These are phyloP conservation scores for Calonectria pteridis DNA, from an alignment of 2,329 filamentous ascomycete genomes.

Conservation along the genomic window DNA sequence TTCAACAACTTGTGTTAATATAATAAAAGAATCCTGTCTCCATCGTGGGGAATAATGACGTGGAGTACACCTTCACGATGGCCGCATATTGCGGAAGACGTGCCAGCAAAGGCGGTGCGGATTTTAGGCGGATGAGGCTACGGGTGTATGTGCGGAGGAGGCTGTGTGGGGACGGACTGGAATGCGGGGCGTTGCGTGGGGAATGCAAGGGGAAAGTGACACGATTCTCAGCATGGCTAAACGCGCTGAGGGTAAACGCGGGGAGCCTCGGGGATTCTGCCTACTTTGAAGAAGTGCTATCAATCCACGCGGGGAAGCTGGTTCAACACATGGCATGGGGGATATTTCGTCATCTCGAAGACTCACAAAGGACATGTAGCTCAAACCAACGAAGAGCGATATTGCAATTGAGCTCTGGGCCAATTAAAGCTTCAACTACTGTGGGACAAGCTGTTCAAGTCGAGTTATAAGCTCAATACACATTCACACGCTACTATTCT, in stretches of 20 bases:
- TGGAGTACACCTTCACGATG: not conserved
- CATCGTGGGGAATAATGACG: not conserved
- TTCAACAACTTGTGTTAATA: not conserved
- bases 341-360: too few species aligned
- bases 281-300: not conserved
- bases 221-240: not conserved
- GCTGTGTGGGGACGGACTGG: not conserved
- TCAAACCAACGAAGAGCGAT: not conserved
- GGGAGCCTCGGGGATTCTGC: not conserved
- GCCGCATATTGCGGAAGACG: not conserved
- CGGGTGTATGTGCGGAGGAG: not conserved
- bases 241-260: not conserved
- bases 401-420: not conserved
- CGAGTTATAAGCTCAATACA: not conserved
- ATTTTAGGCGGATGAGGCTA: not conserved
- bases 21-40: not conserved
- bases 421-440: not conserved
- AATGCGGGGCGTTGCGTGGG: not conserved
- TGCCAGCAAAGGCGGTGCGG: not conserved
- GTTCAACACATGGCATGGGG: not conserved
- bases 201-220: not conserved
- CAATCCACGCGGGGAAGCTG: not conserved
- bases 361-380: not conserved
- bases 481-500: not conserved
- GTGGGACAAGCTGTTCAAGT: not conserved